phyloP scores from a whole-genome alignment of 2,329 filamentous ascomycete genomes.

The Ophiostoma montium region DNA sequence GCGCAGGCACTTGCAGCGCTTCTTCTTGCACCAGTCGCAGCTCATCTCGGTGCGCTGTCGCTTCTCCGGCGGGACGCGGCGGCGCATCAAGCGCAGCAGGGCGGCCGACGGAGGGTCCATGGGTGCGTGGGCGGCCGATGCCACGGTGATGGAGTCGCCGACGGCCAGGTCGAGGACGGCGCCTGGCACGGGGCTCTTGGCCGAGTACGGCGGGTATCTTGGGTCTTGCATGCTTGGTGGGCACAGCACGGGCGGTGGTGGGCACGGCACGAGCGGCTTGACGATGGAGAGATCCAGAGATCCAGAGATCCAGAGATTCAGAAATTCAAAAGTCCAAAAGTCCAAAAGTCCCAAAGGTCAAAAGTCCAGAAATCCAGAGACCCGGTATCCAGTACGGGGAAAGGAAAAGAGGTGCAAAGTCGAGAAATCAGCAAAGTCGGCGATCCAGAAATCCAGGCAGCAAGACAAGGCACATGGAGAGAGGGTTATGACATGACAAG shows the following conservation, averaged over 20 bases:
- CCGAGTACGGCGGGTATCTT: not conserved
- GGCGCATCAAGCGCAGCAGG: slow-evolving; percentile 13
- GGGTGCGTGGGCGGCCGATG: not conserved
- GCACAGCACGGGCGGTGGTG: too few species aligned
- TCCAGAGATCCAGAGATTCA: too few species aligned
- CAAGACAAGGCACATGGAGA: not conserved
- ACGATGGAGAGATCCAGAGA: too few species aligned
- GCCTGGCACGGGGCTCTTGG: not conserved
- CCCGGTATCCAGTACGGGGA: too few species aligned
- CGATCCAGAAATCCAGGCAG: not conserved
- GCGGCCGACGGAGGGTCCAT: slow-evolving; percentile 7
- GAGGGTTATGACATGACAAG: not conserved
- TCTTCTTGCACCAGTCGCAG: slow-evolving; percentile 15
- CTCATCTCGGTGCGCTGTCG: slow-evolving; percentile 15
- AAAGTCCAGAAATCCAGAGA: too few species aligned
- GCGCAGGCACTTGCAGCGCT: slow-evolving; percentile 14
- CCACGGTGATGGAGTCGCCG: not conserved
- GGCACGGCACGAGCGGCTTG: too few species aligned
- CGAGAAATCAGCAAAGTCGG: too few species aligned
- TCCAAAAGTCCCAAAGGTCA: too few species aligned
- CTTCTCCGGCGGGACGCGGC: slow-evolving; percentile 14
- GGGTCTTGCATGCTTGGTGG: not conserved
- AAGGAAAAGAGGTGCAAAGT: too few species aligned
- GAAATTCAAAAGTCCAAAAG: too few species aligned
- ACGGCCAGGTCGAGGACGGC: not conserved